Evolutionary conservation across 2,329 filamentous ascomycete genomes (phyloP), one percentile per base, ranked within the genome.

Genomic region (Talaromyces marneffei): DNA sequence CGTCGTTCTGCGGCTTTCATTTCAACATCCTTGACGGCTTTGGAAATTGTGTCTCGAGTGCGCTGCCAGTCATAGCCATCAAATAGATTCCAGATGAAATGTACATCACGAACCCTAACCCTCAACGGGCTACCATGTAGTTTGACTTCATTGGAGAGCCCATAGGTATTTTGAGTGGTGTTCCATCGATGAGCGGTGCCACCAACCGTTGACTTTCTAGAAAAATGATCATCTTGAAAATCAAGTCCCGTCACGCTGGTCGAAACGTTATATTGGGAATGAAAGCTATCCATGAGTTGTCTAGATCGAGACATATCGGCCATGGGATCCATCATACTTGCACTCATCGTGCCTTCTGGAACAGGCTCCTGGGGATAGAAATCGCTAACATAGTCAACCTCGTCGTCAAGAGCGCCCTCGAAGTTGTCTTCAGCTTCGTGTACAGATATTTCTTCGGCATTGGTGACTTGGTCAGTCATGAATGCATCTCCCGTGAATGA

Each of bases 41-140:
- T 90, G 23, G 87, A 87, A 61, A 99, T 96, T 3, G 88, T 85
- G 64, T 94, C 89, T 46, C 93, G 85, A 0, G 95, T 99, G 46
- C 85, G 84, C 67, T 87, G 85, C 95, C 95, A 99, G 75, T 99
- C 95, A 72, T 96, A 99, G 1, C 94, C 94, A 78, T 99, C 94
- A 74, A 94, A 97, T 1, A 99, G 79, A 70, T 99, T 96, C 94
- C 94, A 99, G 63, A 97, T 97, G 57, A 97, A 79, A 71, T 97
- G 91, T 5, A 96, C 87, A 70, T 97, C 91, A 27, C 90, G 87
- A 16, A 97, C 83, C 4, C 86, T 86, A 2, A 97, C 81, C 65
- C 86, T 87, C 14, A 99, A 77, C 5, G 93, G 91, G 64, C 88
- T 90, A 58, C 81, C 81, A 40, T 82, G 80, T 8, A 87, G 79